Base-by-base conservation (phyloP, 2,329 filamentous ascomycete species). In the Nothopassalora personata region DNA sequence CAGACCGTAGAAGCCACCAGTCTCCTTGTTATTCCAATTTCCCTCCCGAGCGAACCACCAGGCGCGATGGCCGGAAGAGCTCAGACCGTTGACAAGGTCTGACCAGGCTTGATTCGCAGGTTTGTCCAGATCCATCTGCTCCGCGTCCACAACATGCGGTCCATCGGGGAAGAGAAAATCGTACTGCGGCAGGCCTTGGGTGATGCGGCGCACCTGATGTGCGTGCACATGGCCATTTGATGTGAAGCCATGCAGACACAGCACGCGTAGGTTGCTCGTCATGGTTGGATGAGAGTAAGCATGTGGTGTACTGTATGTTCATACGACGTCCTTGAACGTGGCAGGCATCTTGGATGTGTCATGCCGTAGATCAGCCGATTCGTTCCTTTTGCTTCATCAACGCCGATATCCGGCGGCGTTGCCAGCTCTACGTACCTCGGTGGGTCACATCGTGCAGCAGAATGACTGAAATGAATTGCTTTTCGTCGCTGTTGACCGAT, bases 171-270 rank as follows among this genome's bases (percentile, higher is more conserved):
- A 64, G 49, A 66, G 55, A 28, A 66, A 66, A 30, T 66, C 64
- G 51, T 63, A 66, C 48, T 61, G 55, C 1, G 60, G 62, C 10
- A 66, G 59, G 36, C 57, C 39, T 46, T 59, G 53, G 9, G 59
- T 59, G 28, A 66, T 63, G 18, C 60, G 60, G 9, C 64, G 62
- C 11, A 66, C 27, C 52, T 66, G 64, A n/a, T 61, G 60, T 7
- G 60, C 60, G 51, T 64, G 62, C 7, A 66, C 64, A 11, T 47
- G 43, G 45, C 60, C 60, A 31, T 66, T 66, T n/a, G 60, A 63
- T 5, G 64, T 66, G 53, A 64, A 66, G 57, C 64, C 64, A 52
- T 66, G 64, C 34, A 66, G 56, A 52, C 64, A 66, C 39, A 66
- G 62, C 23, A 66, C 56, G 45, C 60, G 60, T 11, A 64, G 54